phyloP scores from a whole-genome alignment of 352 stramenopile genomes.

The Globisporangium apiculatum region DNA sequence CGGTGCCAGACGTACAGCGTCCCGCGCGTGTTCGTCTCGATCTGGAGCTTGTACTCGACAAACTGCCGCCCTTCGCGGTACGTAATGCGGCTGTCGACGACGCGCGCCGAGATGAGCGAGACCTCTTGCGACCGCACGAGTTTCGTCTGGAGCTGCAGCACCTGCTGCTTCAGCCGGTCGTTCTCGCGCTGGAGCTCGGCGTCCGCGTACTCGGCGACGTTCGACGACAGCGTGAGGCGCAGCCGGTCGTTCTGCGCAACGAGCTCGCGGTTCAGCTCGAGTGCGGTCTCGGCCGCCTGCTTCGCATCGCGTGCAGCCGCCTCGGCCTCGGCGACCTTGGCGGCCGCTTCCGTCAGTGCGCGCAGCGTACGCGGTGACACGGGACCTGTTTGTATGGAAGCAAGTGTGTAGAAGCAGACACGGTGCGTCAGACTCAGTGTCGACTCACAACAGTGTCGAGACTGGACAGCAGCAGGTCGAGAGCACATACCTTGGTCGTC shows the following conservation, averaged over 20 bases:
- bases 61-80: conserved; percentile 65
- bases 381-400: conserved; percentile 24
- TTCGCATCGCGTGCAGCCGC: conserved; percentile 67
- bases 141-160: conserved; percentile 65
- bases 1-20: conserved; percentile 84
- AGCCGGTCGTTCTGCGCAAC: conserved; percentile 58
- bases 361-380: conserved; percentile 58
- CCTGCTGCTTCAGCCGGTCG: conserved; percentile 63
- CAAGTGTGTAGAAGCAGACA: too few species aligned
- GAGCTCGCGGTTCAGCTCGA: conserved; percentile 58
- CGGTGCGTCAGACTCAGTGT: too few species aligned
- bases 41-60: conserved; percentile 85
- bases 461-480: too few species aligned
- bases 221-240: conserved; percentile 52
- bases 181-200: conserved; percentile 60
- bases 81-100: conserved; percentile 62
- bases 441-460: too few species aligned
- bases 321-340: conserved; percentile 71
- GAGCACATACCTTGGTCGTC: conserved; percentile 23
- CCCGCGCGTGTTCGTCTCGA: conserved; percentile 82
- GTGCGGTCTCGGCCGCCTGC: conserved; percentile 40
- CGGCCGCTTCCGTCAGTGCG: conserved; percentile 57
- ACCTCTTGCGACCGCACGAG: conserved; percentile 58
- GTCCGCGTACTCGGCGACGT: conserved; percentile 64
- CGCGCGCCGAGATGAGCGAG: conserved; percentile 58